A percentile compares a stretch with the other conserved stretches of the same genome.
These are phyloP conservation scores for Verbascum thapsus DNA, from an alignment of 257 asterid genomes.

Conservation along the genomic window DNA sequence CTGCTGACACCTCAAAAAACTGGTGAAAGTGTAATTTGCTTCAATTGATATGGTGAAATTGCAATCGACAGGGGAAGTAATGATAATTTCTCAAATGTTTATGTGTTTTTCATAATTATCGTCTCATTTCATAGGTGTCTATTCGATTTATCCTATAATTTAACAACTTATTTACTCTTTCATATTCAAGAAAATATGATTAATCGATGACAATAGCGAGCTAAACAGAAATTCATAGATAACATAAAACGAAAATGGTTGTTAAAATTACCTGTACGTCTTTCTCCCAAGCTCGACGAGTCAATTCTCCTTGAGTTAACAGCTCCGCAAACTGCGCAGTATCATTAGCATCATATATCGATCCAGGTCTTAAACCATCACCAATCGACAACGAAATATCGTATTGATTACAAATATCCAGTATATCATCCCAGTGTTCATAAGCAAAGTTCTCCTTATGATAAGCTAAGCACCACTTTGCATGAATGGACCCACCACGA, in stretches of 20 bases:
- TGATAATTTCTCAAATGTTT: no score
- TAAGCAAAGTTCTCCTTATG: slow-evolving; percentile 94
- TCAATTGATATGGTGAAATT: no score
- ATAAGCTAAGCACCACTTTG: slow-evolving; percentile 96
- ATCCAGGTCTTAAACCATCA: slow-evolving; percentile 96
- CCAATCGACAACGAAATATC: slow-evolving; percentile 91
- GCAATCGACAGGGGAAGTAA: no score
- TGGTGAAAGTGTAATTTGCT: no score
- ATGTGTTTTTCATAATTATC: no score
- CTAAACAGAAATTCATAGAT: not conserved
- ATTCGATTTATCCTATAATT: no score
- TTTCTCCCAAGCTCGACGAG: slow-evolving; percentile 94
- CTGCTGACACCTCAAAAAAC: no score
- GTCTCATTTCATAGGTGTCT: no score
- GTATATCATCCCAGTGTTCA: slow-evolving; percentile 96
- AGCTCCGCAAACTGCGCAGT: slow-evolving; percentile 95
- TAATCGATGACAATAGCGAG: not conserved
- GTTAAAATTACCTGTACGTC: slow-evolving; percentile 82
- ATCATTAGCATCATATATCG: slow-evolving; percentile 93
- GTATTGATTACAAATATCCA: slow-evolving; percentile 89
- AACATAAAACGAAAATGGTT: not conserved
- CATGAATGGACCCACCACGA: slow-evolving; percentile 97
- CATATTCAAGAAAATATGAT: not conserved
- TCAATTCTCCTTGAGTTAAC: slow-evolving; percentile 90
- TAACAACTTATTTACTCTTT: not conserved